Conservation (phyloP, 2,329 filamentous ascomycete genomes). For the Alternaria metachromatica region DNA sequence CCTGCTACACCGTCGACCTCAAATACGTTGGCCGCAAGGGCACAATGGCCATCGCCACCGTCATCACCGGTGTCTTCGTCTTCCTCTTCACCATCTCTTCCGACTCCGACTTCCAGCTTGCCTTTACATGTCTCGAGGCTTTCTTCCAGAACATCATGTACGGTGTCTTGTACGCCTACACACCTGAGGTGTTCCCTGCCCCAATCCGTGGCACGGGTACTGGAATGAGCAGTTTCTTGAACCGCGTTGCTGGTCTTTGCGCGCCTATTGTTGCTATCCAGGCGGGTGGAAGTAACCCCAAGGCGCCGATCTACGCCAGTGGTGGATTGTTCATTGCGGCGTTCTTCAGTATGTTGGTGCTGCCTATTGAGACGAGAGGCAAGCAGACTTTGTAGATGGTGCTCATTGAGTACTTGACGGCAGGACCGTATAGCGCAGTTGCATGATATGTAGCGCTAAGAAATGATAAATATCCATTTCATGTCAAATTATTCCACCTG, state of each 20-base stretch:
- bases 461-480: neutral
- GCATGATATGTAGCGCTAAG: neutral
- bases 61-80: slow-evolving; percentile 72
- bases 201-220: slow-evolving; percentile 75
- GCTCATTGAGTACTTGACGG: neutral
- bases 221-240: slow-evolving; percentile 74
- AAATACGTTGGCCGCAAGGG: slow-evolving; percentile 76
- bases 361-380: slow-evolving; percentile 55
- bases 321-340: slow-evolving; percentile 54
- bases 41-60: slow-evolving; percentile 71
- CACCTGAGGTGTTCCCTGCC: slow-evolving; percentile 77
- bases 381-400: slow-evolving; percentile 48
- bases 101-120: slow-evolving; percentile 65
- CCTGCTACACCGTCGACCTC: slow-evolving; percentile 73
- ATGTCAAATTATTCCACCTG: neutral
- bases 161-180: slow-evolving; percentile 77
- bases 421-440: neutral
- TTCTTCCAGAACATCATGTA: slow-evolving; percentile 69
- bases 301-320: slow-evolving; percentile 52
- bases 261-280: slow-evolving; percentile 70
- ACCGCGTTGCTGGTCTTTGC: slow-evolving; percentile 70
- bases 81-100: slow-evolving; percentile 69
- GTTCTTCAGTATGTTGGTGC: slow-evolving; percentile 50
- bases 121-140: slow-evolving; percentile 71
- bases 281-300: slow-evolving; percentile 47